These are phyloP conservation scores for Heliamphora pulchella DNA, from an alignment of 179 eudicot genomes.

Conservation along the genomic window DNA sequence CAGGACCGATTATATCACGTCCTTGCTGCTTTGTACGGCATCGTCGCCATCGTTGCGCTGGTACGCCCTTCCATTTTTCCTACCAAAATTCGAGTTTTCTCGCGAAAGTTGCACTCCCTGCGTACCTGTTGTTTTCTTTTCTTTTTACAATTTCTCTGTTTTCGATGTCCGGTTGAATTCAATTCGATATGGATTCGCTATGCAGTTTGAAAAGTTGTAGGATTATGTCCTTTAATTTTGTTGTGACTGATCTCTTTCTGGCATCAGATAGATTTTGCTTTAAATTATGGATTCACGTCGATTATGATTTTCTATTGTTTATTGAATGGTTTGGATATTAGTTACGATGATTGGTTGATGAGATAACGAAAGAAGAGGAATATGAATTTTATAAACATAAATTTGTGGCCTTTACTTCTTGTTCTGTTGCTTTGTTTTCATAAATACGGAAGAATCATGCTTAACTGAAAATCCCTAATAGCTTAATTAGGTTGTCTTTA, in stretches of 20 bases:
- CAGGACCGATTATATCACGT: constrained; percentile 82
- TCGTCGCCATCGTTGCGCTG: constrained; percentile 70
- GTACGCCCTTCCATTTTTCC: constrained; percentile 21
- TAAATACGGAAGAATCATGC: not conserved
- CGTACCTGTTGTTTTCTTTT: not conserved
- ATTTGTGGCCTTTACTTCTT: not conserved
- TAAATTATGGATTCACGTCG: constrained; percentile 1
- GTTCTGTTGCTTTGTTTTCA: not conserved
- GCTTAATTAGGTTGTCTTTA: not conserved
- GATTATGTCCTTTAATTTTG: not conserved
- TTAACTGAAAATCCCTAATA: not conserved
- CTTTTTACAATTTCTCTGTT: not conserved
- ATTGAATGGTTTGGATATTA: not conserved
- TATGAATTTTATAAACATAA: not conserved
- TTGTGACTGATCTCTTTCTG: not conserved
- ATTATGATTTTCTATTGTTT: constrained; percentile 12
- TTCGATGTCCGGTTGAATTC: not conserved
- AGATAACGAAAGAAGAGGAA: not conserved
- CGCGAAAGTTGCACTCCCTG: not conserved
- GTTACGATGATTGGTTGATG: not conserved
- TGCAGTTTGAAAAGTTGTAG: not conserved
- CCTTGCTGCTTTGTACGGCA: constrained; percentile 65
- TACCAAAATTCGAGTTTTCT: not conserved
- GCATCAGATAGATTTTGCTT: not conserved
- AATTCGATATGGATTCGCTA: not conserved